These are phyloP conservation scores for Backusella luteola DNA, from an alignment of 192 early-diverging fungal genomes.

Conservation along the genomic window DNA sequence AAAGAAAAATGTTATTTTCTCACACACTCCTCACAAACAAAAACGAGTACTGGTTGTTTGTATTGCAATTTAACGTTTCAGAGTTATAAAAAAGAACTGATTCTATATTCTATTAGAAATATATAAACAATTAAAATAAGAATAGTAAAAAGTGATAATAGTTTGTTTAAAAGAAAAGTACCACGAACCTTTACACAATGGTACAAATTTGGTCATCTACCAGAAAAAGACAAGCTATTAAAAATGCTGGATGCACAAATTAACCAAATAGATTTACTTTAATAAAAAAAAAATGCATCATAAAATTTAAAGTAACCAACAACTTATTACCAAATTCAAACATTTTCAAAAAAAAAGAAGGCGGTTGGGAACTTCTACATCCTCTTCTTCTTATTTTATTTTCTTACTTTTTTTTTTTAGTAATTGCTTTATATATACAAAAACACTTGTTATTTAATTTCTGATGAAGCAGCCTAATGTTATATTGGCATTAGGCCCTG, in stretches of 20 bases:
- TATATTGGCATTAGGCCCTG: constrained; percentile 15
- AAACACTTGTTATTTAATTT: neutral
- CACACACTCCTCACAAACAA: neutral
- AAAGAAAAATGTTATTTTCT: neutral
- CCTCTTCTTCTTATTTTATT: neutral
- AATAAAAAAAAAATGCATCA: neutral
- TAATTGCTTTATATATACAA: neutral
- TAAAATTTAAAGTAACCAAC: neutral
- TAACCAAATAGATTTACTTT: neutral
- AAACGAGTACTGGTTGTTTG: neutral
- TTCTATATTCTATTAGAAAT: neutral
- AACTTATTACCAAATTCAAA: neutral
- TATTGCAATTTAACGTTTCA: neutral
- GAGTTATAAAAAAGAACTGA: neutral
- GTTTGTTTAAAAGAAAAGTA: neutral
- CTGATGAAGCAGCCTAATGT: constrained; percentile 11
- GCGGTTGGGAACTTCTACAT: neutral
- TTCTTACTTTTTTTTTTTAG: neutral
- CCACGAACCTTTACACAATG: neutral
- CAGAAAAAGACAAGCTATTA: constrained; percentile 4
- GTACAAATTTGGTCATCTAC: neutral
- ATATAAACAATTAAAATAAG: neutral
- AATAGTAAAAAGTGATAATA: neutral
- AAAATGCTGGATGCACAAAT: neutral
- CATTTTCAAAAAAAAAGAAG: neutral